phyloP scores from a whole-genome alignment of 169 alveolate genomes.

The Eimeria sp. region DNA sequence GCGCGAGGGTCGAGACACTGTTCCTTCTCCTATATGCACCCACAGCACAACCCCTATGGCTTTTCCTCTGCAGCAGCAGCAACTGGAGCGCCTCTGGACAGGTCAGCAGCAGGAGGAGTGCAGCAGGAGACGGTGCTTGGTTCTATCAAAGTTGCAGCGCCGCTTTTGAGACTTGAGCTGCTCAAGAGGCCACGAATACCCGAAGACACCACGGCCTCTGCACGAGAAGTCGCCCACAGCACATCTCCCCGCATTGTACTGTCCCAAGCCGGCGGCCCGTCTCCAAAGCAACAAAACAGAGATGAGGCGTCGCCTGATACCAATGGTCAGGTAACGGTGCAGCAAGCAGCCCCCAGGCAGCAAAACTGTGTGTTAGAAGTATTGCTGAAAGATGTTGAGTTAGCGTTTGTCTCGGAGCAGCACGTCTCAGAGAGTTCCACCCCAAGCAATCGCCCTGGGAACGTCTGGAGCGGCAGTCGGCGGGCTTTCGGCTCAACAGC shows the following conservation, averaged over 20 bases:
- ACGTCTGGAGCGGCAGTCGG: constrained; percentile 15
- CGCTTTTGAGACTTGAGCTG: constrained; percentile 69
- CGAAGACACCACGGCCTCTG: constrained; percentile 14
- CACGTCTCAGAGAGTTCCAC: not conserved
- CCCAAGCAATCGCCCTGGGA: constrained; percentile 2
- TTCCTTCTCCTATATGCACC: not conserved
- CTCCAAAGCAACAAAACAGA: too few relatives aligned
- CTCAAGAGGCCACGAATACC: constrained; percentile 72
- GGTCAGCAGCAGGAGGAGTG: constrained; percentile 20
- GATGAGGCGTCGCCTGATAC: not conserved
- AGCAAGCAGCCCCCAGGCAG: constrained; percentile 17
- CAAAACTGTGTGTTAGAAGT: constrained; percentile 40
- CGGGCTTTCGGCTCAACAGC: constrained; percentile 7
- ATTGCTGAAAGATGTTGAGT: constrained; percentile 21
- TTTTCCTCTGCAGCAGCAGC: not conserved
- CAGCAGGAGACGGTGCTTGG: constrained; percentile 12
- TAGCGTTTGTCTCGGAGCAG: constrained; percentile 23
- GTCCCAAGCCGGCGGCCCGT: not conserved
- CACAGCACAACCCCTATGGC: not conserved
- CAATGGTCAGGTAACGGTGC: not conserved
- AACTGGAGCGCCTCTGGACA: not conserved
- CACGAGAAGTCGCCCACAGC: constrained; percentile 21
- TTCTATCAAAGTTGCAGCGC: constrained; percentile 48
- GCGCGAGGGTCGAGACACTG: not conserved
- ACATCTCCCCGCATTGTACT: constrained; percentile 43